Evolutionary conservation across 164 flowering plant species (phyloP).

Genomic region (Umbilicus rupestris): DNA sequence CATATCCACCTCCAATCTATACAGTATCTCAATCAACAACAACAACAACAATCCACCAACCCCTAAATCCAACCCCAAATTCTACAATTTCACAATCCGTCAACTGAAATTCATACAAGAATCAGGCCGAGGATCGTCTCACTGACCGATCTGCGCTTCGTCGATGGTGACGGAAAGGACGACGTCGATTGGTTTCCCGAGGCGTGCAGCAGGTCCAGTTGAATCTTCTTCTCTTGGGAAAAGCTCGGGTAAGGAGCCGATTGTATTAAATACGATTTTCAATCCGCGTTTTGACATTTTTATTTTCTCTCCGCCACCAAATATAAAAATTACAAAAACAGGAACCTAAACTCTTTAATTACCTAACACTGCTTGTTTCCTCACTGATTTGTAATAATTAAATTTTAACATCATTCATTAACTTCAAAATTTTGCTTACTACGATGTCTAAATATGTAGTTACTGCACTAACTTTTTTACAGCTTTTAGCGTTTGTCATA

Average conservation of each 20-base stretch:
- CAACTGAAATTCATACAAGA: background rate
- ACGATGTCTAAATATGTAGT: too few relatives aligned
- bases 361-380: too few relatives aligned
- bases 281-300: slow-evolving; percentile 3
- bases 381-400: too few relatives aligned
- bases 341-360: too few relatives aligned
- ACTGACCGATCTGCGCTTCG: background rate
- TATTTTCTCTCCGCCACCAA: background rate
- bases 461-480: too few relatives aligned
- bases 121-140: background rate
- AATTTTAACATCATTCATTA: too few relatives aligned
- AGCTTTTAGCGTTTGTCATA: background rate
- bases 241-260: background rate
- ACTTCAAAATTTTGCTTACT: too few relatives aligned
- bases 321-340: too few relatives aligned
- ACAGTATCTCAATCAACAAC: background rate
- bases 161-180: background rate
- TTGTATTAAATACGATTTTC: background rate
- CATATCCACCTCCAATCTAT: background rate
- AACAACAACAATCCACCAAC: background rate
- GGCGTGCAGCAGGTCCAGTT: background rate
- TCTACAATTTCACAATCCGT: background rate
- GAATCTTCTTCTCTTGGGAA: background rate
- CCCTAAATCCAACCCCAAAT: background rate
- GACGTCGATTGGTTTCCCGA: background rate